Evolutionary conservation across 352 stramenopile genomes (phyloP).

Genomic region (Lagenidium sp.): DNA sequence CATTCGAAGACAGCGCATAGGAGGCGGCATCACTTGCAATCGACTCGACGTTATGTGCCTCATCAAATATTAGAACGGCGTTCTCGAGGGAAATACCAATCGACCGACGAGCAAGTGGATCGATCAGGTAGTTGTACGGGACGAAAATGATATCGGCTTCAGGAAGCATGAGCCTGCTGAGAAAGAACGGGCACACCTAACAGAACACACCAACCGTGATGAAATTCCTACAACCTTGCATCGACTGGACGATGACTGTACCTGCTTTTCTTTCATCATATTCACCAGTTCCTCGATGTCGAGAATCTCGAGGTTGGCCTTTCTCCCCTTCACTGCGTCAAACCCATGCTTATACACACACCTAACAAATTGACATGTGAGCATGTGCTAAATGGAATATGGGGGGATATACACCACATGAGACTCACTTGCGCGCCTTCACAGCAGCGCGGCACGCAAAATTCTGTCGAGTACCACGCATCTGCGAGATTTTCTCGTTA

Average conservation of each 20-base stretch:
- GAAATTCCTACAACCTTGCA: no score
- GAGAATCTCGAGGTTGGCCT: slow-evolving; percentile 76
- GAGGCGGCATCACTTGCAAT: slow-evolving; percentile 93
- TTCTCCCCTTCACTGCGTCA: slow-evolving; percentile 42
- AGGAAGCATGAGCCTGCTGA: slow-evolving; percentile 85
- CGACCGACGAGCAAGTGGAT: slow-evolving; percentile 84
- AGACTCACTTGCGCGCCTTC: slow-evolving; percentile 78
- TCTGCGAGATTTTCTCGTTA: slow-evolving; percentile 88
- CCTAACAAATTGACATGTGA: no score
- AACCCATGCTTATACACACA: slow-evolving; percentile 76
- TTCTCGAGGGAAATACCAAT: slow-evolving; percentile 95
- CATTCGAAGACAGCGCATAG: slow-evolving; percentile 92
- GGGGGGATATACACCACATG: no score
- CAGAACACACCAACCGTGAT: no score
- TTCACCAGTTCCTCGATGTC: slow-evolving; percentile 98
- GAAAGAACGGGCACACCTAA: slow-evolving; percentile 97
- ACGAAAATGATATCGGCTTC: slow-evolving; percentile 97
- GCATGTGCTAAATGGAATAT: no score
- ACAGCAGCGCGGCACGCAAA: slow-evolving; percentile 80
- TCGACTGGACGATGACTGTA: slow-evolving; percentile 6
- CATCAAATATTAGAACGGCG: slow-evolving; percentile 98
- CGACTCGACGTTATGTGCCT: slow-evolving; percentile 98
- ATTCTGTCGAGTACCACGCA: slow-evolving; percentile 83
- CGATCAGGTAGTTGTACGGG: slow-evolving; percentile 99
- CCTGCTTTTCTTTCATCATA: slow-evolving; percentile 72